Evolutionary conservation across 2,329 filamentous ascomycete species (phyloP), one percentile per base, ranked within the genome.

Genomic region (Xylariaceae sp.): DNA sequence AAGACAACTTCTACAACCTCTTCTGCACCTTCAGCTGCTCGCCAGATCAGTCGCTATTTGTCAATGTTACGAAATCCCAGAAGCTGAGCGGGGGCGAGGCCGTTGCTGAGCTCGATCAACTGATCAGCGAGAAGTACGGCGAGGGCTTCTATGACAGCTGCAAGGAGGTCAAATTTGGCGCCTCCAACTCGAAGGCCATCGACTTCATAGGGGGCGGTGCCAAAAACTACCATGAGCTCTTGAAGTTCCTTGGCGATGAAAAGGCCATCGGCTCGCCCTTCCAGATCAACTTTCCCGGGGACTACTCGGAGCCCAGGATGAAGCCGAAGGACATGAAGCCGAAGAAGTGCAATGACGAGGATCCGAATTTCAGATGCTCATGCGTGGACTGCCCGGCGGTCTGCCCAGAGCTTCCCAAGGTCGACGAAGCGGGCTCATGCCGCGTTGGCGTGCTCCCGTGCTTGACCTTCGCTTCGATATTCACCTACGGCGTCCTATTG

Each of bases 21-120:
- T 98, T 98, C 60, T 98, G 92, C 65, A 93, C 88, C 4, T 96
- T 98, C 55, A 96, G 89, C 3, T 98, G 93, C 65, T 98, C 92
- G 4, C 90, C 93, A 5, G 83, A 98, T 52, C 92, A 98, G 58
- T 95, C 88, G 0, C 68, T 94, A 0, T 98, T 98, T 54, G 70
- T 98, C 56, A 98, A 98, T 52, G 78, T 98, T 27, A 96, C 92
- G 9, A 63, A 79, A 33, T 83, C 80, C 0, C 72, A 75, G 42
- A 59, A 72, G 15, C 85, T 77, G 55, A 64, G 59, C 28, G 70
- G 63, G 23, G 76, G 76, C 46, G 57, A 55, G 2, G 59, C 60
- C n/a, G 88, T 95, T 11, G 87, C 83, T 1, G 87, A 95, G 63
- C 64, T 98, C 15, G 89, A 95, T 53, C 90, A 95, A 53, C 66